Base-by-base conservation (phyloP, 1,284 basidiomycete species). In the Ustilago crameri region DNA sequence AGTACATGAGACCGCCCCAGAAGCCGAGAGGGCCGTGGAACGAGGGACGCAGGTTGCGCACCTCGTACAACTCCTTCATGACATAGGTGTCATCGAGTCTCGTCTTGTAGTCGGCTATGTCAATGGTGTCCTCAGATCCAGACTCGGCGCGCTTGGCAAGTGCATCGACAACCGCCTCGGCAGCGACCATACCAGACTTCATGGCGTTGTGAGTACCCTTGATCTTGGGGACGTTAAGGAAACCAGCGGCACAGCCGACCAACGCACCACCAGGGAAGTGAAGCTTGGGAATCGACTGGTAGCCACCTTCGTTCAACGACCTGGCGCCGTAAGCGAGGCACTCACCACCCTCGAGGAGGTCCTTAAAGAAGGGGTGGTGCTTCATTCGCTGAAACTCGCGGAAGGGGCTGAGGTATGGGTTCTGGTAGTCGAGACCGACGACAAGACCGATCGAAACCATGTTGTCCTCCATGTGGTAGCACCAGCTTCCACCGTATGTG, bases 141-240 rank as follows among this genome's bases (percentile, higher is more conserved):
- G 70, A 75, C 35, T 84, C 84, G 37, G 69, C 60, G 40, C 79
- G 80, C 49, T 82, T 74, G 3, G 82, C 76, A 67, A 95, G 85
- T 2, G 88, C 88, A 9, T 90, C 87, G 76, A 88, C 93, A 0
- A 92, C 92, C 0, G 91, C 87, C 84, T 98, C 95, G 3, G 93
- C 96, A 34, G 95, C 95, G 20, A 98, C 87, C 90, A 98, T 98
- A 20, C 95, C 95, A 43, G 91, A 93, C 87, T 98, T 96, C 95
- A 98, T 98, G n/a, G 95, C 95, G 66, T 95, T 98, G 84, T 98
- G 96, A 0, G 95, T 96, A n/a, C 95, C 95, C 84, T 98, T 98
- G 85, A 98, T 98, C 86, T 98, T 98, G 38, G 95, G 91, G 15
- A 97, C 89, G 85, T 98, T 98, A 61, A 98, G 88, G 85, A 98